phyloP scores from a whole-genome alignment of 176 grass and related monocot species.

The Bromus sterilis region DNA sequence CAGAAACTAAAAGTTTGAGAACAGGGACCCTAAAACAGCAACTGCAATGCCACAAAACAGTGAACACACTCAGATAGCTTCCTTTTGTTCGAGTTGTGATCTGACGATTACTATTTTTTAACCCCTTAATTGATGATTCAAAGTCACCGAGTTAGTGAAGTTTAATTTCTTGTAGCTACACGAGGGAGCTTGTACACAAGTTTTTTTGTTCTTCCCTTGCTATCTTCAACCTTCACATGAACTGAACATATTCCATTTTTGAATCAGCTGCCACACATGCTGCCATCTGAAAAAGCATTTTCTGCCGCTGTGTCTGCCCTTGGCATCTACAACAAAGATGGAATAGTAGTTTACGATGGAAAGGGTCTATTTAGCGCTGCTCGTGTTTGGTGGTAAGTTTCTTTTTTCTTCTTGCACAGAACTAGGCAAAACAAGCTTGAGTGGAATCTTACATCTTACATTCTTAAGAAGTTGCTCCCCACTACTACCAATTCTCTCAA shows the following conservation, averaged over 20 bases:
- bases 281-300: constrained; percentile 96
- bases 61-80: not conserved
- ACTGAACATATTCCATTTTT: constrained; percentile 15
- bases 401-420: not conserved
- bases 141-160: not conserved
- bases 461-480: too few relatives aligned
- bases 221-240: not conserved
- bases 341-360: constrained; percentile 94
- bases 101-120: not conserved
- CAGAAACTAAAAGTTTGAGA: not conserved
- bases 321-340: constrained; percentile 91
- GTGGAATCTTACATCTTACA: too few relatives aligned
- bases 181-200: not conserved
- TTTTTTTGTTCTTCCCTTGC: not conserved
- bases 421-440: not conserved
- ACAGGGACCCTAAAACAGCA: not conserved
- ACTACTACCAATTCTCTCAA: too few relatives aligned
- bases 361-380: constrained; percentile 97
- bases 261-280: constrained; percentile 87
- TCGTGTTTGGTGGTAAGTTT: constrained; percentile 91
- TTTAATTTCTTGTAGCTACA: not conserved
- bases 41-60: not conserved
- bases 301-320: constrained; percentile 88
- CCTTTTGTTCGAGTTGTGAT: not conserved
- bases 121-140: not conserved